Conservation (phyloP, 2,329 filamentous ascomycete species). For the Xylaria sp. region DNA sequence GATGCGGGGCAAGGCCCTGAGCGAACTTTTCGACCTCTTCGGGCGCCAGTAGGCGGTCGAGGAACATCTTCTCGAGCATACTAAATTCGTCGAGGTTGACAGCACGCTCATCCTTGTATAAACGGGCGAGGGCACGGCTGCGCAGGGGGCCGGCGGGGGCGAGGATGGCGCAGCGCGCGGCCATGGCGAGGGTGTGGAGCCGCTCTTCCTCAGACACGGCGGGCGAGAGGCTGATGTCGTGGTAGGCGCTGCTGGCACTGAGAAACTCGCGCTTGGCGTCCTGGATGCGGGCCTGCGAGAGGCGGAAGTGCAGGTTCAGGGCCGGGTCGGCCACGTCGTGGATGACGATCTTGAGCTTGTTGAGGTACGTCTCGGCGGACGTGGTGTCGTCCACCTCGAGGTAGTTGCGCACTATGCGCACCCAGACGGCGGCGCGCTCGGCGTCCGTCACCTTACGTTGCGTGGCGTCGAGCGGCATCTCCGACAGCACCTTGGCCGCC, state of each 20-base stretch:
- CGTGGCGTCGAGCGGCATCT: conserved; percentile 88
- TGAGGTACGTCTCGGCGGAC: conserved; percentile 85
- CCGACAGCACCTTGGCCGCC: conserved; percentile 81
- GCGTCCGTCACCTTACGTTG: conserved; percentile 85
- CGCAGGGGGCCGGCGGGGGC: conserved; percentile 90
- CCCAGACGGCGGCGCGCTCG: conserved; percentile 87
- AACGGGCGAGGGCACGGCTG: conserved; percentile 79
- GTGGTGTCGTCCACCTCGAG: conserved; percentile 93
- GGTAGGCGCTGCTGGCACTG: conserved; percentile 87
- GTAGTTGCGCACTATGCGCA: conserved; percentile 93
- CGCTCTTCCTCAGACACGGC: conserved; percentile 88
- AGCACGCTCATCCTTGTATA: conserved; percentile 94
- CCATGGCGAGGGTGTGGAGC: conserved; percentile 83
- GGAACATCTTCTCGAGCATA: conserved; percentile 97
- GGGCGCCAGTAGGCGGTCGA: conserved; percentile 83
- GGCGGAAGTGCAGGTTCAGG: conserved; percentile 84
- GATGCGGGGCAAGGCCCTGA: conserved; percentile 82
- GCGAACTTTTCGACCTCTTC: conserved; percentile 91
- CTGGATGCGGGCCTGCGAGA: conserved; percentile 91
- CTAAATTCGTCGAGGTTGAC: conserved; percentile 79
- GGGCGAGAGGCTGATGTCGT: conserved; percentile 81
- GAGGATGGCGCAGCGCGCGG: conserved; percentile 91
- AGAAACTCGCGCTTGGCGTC: conserved; percentile 92
- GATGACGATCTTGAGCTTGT: conserved; percentile 94
- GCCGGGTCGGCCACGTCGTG: conserved; percentile 79